Evolutionary conservation across 441 rosid genomes (phyloP), one percentile per base, ranked within the genome.

Genomic region (Populus hybrid): DNA sequence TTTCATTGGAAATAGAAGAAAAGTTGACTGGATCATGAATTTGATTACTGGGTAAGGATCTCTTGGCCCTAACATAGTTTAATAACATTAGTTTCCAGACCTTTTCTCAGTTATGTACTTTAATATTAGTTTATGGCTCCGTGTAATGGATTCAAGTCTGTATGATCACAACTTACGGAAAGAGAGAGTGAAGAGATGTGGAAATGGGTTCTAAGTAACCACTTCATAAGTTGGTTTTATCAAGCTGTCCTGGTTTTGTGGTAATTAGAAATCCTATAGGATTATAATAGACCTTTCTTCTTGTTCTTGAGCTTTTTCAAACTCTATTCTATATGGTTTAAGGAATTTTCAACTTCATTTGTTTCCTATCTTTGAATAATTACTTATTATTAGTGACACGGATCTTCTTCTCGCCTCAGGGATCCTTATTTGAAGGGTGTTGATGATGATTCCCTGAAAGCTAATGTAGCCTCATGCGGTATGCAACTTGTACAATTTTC

Each of bases 391-490:
- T 53, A 12, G 12, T 63, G 69, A 33, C 35, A 20, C 28, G 9
- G 1, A 0, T 7, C 50, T 75, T 63, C 3, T 10, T 68, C 65
- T 72, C 68, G 64, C 64, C 70, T 53, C 76, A 86, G 92, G 92
- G 89, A 90, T 89, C 90, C 94, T 72, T 84, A 82, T 82, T 80
- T 91, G 4, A 83, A 77, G 79, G 91, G 91, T 59, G 86, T 86
- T 82, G 87, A 90, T 87, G 53, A 80, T 56, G 89, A 88, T 74
- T 81, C 68, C 70, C 84, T 89, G 80, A 88, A 87, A 85, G 84
- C 86, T 73, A 88, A 92, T 82, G 83, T 88, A 23, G 88, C 88
- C 53, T 85, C 80, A 42, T 79, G 33, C 2, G 91, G 92, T 90
- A 90, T 74, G 78, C 23, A 24, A 31, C 69, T 69, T 83, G 56